phyloP scores from a whole-genome alignment of 106 monocot species.

The Chionographis japonica region DNA sequence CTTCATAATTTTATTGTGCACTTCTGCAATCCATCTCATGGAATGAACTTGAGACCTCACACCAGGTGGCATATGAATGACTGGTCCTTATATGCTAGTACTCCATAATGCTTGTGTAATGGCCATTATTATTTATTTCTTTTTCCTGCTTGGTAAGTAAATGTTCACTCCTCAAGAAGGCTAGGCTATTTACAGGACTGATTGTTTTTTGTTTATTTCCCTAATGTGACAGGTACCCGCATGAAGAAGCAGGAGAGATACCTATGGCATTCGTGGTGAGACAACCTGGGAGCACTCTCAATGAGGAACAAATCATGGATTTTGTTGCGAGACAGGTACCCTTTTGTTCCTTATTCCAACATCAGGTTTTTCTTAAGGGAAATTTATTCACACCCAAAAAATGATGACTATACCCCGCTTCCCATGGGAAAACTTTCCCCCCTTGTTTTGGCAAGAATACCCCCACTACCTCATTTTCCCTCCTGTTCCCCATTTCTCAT shows the following conservation, averaged over 20 bases:
- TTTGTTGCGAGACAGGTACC: constrained; percentile 56
- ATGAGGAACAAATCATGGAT: constrained; percentile 46
- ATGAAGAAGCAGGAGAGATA: constrained; percentile 72
- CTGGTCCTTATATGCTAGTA: too few relatives aligned
- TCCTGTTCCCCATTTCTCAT: not conserved
- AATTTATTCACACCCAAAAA: too few relatives aligned
- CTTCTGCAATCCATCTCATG: too few relatives aligned
- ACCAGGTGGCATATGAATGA: too few relatives aligned
- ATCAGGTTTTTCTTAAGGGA: too few relatives aligned
- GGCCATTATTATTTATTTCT: not conserved
- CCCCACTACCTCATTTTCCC: not conserved
- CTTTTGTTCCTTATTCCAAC: not conserved
- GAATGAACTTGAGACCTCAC: too few relatives aligned
- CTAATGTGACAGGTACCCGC: constrained; percentile 40
- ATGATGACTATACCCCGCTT: too few relatives aligned
- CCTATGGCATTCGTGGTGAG: constrained; percentile 66
- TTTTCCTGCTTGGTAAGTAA: not conserved
- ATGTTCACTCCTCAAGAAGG: too few relatives aligned
- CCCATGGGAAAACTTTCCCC: too few relatives aligned
- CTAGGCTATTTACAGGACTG: not conserved
- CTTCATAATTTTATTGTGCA: too few relatives aligned
- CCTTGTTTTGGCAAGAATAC: too few relatives aligned
- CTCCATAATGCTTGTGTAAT: too few relatives aligned
- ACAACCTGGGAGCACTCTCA: constrained; percentile 39
- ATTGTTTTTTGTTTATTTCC: not conserved